Base-by-base conservation (phyloP, 2,329 filamentous ascomycete species). In the Hypoxylon sp. region DNA sequence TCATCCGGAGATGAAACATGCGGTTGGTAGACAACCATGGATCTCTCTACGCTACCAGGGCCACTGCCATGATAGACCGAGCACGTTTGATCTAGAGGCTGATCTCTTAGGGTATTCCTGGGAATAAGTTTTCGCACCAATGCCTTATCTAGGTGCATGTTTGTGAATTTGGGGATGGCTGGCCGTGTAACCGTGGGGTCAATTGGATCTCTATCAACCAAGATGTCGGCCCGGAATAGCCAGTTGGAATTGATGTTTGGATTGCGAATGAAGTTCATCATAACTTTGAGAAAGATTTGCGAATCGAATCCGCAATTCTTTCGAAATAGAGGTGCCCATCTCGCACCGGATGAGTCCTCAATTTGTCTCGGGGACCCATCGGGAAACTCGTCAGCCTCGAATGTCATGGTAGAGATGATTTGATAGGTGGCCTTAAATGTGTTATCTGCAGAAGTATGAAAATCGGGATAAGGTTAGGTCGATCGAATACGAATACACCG, bases 41-140 rank as follows among this genome's bases (percentile, higher is more conserved):
- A 85, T 28, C 79, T 77, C 57, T 74, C 70, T 24, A 73, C 71
- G 19, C 77, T 72, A 41, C 64, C 67, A 37, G 70, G 62, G 15
- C 72, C 71, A 5, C 75, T 73, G 55, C 61, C 72, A 68, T 72
- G 71, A 75, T 92, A 92, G 65, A 94, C 85, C 57, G 92, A 84
- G 75, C 93, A 97, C 1, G 93, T 97, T 77, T 98, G 94, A 59
- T 93, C 85, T 66, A 97, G 77, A 1, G 90, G 83, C 19, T 82
- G 80, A 76, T 98, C 94, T 24, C 94, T 80, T 56, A 89, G 84
- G 2, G 89, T 87, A 76, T 97, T 97, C 52, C 94, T 84, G 2
- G 94, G 94, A 48, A 97, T 89, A 71, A 97, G 80, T 64, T 84
- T 89, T 62, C 94, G 85, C 6, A 97, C 85, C 19, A 97, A 82